phyloP scores from a whole-genome alignment of 257 asterid genomes.

The Catharanthus roseus region DNA sequence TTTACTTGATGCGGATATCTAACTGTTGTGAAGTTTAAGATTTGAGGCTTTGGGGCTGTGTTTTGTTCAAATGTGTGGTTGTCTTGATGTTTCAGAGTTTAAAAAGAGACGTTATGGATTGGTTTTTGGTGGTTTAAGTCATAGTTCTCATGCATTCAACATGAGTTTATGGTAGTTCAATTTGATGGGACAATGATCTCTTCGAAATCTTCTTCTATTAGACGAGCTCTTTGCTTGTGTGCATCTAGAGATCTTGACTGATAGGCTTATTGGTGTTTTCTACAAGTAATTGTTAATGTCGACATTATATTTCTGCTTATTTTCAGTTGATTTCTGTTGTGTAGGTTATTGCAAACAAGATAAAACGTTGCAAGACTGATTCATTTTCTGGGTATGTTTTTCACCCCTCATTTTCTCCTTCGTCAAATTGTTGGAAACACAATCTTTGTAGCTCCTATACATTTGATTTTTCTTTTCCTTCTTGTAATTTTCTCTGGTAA shows the following conservation, averaged over 20 bases:
- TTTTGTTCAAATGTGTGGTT: not conserved
- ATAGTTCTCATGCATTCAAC: not conserved
- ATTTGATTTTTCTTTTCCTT: conserved; percentile 14
- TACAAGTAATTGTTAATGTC: not conserved
- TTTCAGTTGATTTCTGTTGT: conserved; percentile 20
- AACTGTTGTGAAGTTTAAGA: not conserved
- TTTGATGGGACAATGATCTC: not conserved
- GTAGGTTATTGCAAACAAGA: conserved; percentile 75
- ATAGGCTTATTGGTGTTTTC: not conserved
- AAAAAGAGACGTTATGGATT: not conserved
- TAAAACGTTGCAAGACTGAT: conserved; percentile 96
- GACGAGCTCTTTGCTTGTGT: not conserved
- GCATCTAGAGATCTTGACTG: not conserved
- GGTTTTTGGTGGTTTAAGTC: not conserved
- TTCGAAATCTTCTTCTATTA: not conserved
- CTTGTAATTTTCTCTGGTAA: conserved; percentile 15
- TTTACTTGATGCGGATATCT: not conserved
- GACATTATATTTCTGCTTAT: not conserved
- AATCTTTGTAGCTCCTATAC: not conserved
- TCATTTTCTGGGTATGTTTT: conserved; percentile 66
- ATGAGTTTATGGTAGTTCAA: not conserved
- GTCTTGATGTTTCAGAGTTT: not conserved
- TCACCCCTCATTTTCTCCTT: conserved; percentile 13
- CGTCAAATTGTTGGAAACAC: not conserved
- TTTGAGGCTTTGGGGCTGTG: not conserved